Base-by-base conservation (phyloP, 2,329 filamentous ascomycete species). In the Aspergillus brasiliensis region DNA sequence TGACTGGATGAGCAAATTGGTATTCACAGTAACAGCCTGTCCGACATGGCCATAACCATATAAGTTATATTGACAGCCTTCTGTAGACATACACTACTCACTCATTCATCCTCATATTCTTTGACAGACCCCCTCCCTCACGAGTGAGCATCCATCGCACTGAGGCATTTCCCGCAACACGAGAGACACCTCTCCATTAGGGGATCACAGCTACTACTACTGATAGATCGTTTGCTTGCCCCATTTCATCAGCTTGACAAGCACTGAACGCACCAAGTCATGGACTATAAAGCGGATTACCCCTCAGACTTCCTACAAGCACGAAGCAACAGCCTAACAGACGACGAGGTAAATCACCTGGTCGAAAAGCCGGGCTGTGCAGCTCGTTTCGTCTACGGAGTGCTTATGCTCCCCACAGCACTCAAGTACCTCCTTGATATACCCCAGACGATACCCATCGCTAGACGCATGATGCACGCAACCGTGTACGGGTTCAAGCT, bases 321-420 rank as follows among this genome's bases (percentile, higher is more conserved):
- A 10, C 52, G 73, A 17, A 42, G 27, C 25, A 72, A 70, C 58
- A 69, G 51, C 3, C 46, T 71, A 19, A 60, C 59, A n/a, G 59
- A 65, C n/a, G 55, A 64, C 7, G 60, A 69, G 23, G 52, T 73
- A 13, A 54, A 61, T 3, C 13, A 56, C 2, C 62, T 67, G 23
- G 56, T 70, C n/a, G 52, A 58, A 15, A 55, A 59, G 44, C 62
- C 61, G 11, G 59, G 60, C 47, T 60, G 62, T 25, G 51, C 66
- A 3, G 61, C 65, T 0, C 67, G 72, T 19, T 75, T 75, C 59
- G 59, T 75, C 53, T 71, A 71, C 60, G 68, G 67, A 4, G 58
- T 60, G 4, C 61, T 73, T 17, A 72, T 73, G 72, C 64, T 75
- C 7, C 73, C 73, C 8, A 69, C 67, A 1, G 65, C 70, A 8